phyloP scores from a whole-genome alignment of 257 asterid genomes.

The Buddleja alternifolia region DNA sequence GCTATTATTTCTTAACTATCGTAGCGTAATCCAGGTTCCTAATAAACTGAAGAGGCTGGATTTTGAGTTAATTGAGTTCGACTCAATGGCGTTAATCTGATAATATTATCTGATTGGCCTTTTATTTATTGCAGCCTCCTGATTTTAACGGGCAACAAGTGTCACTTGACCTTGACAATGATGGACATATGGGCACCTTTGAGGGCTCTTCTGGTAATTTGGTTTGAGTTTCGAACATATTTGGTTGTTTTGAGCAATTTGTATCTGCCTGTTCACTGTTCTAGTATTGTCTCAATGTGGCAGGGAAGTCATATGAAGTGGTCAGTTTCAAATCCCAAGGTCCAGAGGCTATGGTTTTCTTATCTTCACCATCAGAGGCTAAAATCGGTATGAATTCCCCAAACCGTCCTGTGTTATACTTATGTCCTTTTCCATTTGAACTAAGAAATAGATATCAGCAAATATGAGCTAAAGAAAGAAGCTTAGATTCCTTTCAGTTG shows the following conservation, averaged over 20 bases:
- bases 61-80: not conserved
- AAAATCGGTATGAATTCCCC: constrained; percentile 53
- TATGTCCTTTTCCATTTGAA: not conserved
- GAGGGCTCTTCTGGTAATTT: constrained; percentile 58
- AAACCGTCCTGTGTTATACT: not conserved
- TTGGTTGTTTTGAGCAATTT: constrained; percentile 4
- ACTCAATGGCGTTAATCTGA: not conserved
- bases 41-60: not conserved
- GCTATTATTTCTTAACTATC: not conserved
- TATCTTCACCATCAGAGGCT: constrained; percentile 53
- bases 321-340: constrained; percentile 50
- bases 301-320: constrained; percentile 71
- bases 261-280: not conserved
- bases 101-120: constrained; percentile 2
- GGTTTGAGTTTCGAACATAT: not conserved
- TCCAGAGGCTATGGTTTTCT: constrained; percentile 53
- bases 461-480: not conserved
- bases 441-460: not conserved
- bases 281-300: constrained; percentile 12
- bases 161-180: constrained; percentile 48
- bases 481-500: no score
- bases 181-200: constrained; percentile 55
- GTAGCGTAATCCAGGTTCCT: not conserved
- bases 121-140: constrained; percentile 45
- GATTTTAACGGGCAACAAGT: constrained; percentile 56